Evolutionary conservation across 2,329 filamentous ascomycete genomes (phyloP).

Genomic region (Achaetomium macrosporum): DNA sequence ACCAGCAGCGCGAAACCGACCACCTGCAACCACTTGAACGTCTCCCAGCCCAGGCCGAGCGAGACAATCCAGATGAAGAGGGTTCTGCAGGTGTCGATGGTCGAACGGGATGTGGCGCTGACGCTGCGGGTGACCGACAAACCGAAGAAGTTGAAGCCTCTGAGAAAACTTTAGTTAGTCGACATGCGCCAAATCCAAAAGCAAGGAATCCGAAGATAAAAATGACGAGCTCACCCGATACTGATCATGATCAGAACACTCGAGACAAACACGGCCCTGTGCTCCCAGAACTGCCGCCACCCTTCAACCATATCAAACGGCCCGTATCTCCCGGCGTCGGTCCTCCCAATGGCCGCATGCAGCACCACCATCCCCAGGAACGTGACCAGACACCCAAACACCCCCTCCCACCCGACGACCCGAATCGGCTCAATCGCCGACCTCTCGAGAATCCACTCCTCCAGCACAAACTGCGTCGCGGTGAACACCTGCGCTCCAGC

Average conservation of each 20-base stretch:
- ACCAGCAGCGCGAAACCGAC: slow-evolving; percentile 82
- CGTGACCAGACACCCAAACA: slow-evolving; percentile 83
- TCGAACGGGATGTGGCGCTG: slow-evolving; percentile 87
- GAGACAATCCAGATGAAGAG: slow-evolving; percentile 98
- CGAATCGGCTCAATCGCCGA: slow-evolving; percentile 68
- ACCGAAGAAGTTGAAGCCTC: slow-evolving; percentile 98
- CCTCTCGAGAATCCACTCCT: slow-evolving; percentile 79
- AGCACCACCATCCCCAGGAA: slow-evolving; percentile 71
- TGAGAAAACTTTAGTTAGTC: slow-evolving; percentile 31
- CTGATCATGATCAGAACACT: slow-evolving; percentile 94
- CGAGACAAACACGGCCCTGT: slow-evolving; percentile 65
- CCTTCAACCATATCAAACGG: slow-evolving; percentile 90
- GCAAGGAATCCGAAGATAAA: neutral
- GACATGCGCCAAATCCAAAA: neutral
- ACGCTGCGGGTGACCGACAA: slow-evolving; percentile 85
- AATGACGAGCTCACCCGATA: slow-evolving; percentile 66
- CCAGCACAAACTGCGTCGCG: slow-evolving; percentile 89
- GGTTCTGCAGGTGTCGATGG: slow-evolving; percentile 94
- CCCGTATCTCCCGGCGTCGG: slow-evolving; percentile 66
- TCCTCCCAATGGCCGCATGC: slow-evolving; percentile 70
- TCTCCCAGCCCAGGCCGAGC: slow-evolving; percentile 89
- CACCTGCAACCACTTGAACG: slow-evolving; percentile 96
- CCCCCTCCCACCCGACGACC: slow-evolving; percentile 92
- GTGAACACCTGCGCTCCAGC: slow-evolving; percentile 95
- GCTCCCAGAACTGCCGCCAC: slow-evolving; percentile 70